These are phyloP conservation scores for Blastocystis sp. DNA, from an alignment of 352 stramenopile species.

Conservation along the genomic window DNA sequence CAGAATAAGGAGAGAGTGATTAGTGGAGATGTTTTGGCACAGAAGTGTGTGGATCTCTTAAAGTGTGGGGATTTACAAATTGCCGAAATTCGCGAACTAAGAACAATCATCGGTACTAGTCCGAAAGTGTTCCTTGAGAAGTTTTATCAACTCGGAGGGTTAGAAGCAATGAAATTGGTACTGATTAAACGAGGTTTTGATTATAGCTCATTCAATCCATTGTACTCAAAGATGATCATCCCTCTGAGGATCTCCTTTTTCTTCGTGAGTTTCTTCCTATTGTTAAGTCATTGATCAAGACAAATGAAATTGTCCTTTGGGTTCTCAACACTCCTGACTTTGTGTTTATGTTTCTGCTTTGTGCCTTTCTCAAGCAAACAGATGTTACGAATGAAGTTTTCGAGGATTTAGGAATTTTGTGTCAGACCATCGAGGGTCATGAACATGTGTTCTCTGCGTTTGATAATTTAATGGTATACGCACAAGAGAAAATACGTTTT, in stretches of 20 bases:
- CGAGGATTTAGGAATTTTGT: constrained; percentile 7
- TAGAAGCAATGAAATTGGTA: background rate
- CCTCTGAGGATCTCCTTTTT: background rate
- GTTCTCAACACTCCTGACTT: constrained; percentile 18
- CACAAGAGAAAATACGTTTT: constrained; percentile 36
- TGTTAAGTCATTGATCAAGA: constrained; percentile 34
- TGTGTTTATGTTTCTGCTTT: constrained; percentile 46
- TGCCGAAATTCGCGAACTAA: constrained; percentile 17
- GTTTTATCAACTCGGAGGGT: constrained; percentile 5
- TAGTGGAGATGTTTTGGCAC: constrained; percentile 23
- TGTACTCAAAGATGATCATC: background rate
- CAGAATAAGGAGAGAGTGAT: constrained; percentile 24
- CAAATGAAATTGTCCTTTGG: constrained; percentile 20
- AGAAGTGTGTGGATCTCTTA: constrained; percentile 32
- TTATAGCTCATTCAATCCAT: constrained; percentile 13
- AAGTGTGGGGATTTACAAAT: constrained; percentile 18
- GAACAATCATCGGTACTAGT: constrained; percentile 12
- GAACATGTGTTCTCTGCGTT: constrained; percentile 17
- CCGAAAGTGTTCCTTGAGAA: constrained; percentile 41
- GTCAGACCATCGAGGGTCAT: background rate
- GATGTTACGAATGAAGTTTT: constrained; percentile 3
- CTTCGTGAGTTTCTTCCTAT: constrained; percentile 22
- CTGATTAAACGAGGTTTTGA: background rate
- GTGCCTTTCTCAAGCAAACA: constrained; percentile 18
- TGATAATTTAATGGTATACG: constrained; percentile 50